Base-by-base conservation (phyloP, 2,329 filamentous ascomycete species). In the Colletotrichum liaoningense region DNA sequence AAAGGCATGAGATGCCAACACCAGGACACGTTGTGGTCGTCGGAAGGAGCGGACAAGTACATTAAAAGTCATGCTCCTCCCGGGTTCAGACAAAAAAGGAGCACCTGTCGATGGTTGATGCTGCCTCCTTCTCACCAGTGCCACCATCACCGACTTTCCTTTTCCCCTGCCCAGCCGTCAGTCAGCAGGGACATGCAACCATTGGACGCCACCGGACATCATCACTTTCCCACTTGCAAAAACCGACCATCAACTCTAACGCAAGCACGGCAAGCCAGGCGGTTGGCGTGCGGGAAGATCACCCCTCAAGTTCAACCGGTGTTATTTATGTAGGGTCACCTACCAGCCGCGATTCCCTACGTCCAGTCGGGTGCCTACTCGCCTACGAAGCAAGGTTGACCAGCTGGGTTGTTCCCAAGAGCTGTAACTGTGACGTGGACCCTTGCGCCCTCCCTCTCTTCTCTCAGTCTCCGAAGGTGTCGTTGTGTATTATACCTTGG, bases 401-500 rank as follows among this genome's bases (percentile, higher is more conserved):
- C 59, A 70, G 60, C 67, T 9, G 35, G 70, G 70, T 49, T 63
- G 30, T 63, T 30, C 70, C 67, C 56, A n/a, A 59, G 42, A 60
- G 63, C 69, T 55, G 59, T 56, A 28, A 69, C 69, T 64, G 55
- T 73, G 72, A 73, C 69, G 69, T 74, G 69, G 73, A 56, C 52
- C 69, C 62, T 59, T 30, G 12, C 28, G n/a, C 28, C 14, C 26
- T 54, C 42, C 26, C 30, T 35, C 28, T 28, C 33, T 49, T 55
- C n/a, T 7, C 19, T 42, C 16, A n/a, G n/a, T 14, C 60, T 30
- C 38, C 16, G 6, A 28, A 7, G 42, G 42, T 49, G 42, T n/a
- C 19, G n/a, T 22, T n/a, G 42, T 11, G 42, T 49, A 49, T 22
- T 49, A 22, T 49, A 49, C 42, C 16, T 49, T 42, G 38, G 38